These are phyloP conservation scores for Kodamaea derodonti DNA, from an alignment of 1,139 yeast species.

Conservation along the genomic window DNA sequence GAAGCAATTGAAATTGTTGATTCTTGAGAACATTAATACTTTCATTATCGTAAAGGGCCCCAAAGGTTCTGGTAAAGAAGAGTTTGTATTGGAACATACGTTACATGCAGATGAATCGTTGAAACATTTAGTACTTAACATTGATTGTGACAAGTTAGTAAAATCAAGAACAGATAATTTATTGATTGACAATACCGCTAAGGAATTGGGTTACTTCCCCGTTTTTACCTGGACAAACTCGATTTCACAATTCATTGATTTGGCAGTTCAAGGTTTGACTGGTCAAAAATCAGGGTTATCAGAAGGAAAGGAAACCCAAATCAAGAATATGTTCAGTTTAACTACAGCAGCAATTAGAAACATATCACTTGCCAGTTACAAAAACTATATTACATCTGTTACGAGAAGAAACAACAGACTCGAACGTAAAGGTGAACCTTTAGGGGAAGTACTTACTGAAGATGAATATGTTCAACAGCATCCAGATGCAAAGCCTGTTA, in stretches of 20 bases:
- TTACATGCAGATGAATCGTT: slow-evolving; percentile 40
- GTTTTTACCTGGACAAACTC: slow-evolving; percentile 90
- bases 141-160: slow-evolving; percentile 76
- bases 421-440: slow-evolving; percentile 11
- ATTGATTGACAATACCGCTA: slow-evolving; percentile 65
- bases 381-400: slow-evolving; percentile 18
- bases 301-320: slow-evolving; percentile 79
- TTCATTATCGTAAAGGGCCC: slow-evolving; percentile 91
- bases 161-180: slow-evolving; percentile 72
- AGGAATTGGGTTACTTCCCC: slow-evolving; percentile 85
- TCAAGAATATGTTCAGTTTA: slow-evolving; percentile 74
- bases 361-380: slow-evolving; percentile 51
- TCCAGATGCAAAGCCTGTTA: slow-evolving; percentile 83
- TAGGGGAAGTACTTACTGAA: slow-evolving; percentile 47
- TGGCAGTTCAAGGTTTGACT: slow-evolving; percentile 84
- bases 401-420: slow-evolving; percentile 19
- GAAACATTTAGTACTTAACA: slow-evolving; percentile 55
- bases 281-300: slow-evolving; percentile 93
- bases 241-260: slow-evolving; percentile 73
- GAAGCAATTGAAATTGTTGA: slow-evolving; percentile 70
- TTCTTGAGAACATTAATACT: slow-evolving; percentile 60
- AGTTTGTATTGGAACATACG: slow-evolving; percentile 69
- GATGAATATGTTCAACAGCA: slow-evolving; percentile 82
- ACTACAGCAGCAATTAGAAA: slow-evolving; percentile 70
- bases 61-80: slow-evolving; percentile 88